phyloP scores from a whole-genome alignment of 805 yeast species.

The Saturnispora dispora region DNA sequence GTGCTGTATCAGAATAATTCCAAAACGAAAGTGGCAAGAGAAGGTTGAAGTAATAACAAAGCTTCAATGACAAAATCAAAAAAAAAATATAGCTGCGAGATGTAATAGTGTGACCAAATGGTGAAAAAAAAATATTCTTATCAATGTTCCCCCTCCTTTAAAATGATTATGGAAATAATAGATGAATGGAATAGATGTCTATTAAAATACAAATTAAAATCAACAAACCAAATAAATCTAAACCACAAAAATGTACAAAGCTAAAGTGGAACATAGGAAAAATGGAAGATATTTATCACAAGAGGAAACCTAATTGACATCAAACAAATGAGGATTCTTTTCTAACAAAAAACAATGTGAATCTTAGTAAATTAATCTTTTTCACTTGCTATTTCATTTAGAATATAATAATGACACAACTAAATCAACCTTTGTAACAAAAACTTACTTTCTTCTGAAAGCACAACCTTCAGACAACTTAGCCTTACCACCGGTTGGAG shows the following conservation, averaged over 20 bases:
- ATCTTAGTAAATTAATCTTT: neutral
- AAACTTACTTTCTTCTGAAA: constrained; percentile 90
- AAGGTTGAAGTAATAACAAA: neutral
- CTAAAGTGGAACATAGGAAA: neutral
- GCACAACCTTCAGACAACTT: constrained; percentile 99
- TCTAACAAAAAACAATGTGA: neutral
- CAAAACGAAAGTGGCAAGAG: neutral
- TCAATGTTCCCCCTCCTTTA: neutral
- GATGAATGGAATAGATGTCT: neutral
- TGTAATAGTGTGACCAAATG: neutral
- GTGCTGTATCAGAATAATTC: neutral
- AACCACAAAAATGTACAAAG: neutral
- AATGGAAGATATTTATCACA: neutral
- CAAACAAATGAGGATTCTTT: neutral
- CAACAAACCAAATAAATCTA: neutral
- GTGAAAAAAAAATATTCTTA: neutral
- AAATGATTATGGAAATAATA: neutral
- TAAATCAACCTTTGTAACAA: constrained; percentile 1
- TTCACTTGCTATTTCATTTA: neutral
- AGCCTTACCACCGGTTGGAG: constrained; percentile 99
- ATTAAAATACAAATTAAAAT: neutral
- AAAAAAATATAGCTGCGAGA: neutral
- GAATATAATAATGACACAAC: neutral
- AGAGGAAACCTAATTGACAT: neutral
- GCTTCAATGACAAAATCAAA: neutral